Percentiles rank a stretch among this genome's conserved stretches.
phyloP scores from a whole-genome alignment of 495 filamentous ascomycete genomes.

The Lichenothelia convexa region DNA sequence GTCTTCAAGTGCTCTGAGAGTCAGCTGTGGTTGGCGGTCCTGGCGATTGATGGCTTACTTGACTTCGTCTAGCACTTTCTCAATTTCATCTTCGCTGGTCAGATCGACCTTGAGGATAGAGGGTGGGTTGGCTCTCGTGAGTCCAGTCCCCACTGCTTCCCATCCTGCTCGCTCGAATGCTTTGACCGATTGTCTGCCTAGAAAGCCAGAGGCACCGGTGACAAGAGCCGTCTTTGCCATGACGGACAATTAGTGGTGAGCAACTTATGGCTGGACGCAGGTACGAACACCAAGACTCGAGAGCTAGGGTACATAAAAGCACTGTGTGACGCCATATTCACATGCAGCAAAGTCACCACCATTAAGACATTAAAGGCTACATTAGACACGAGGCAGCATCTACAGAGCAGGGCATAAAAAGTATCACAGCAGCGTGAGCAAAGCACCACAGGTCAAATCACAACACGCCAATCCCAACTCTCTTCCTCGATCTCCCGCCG shows the following conservation, averaged over 20 bases:
- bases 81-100: slow-evolving; percentile 39
- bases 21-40: slow-evolving; percentile 1
- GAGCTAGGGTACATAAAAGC: too few species aligned
- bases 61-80: slow-evolving; percentile 38
- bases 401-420: too few species aligned
- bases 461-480: too few species aligned
- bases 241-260: too few species aligned
- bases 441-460: too few species aligned
- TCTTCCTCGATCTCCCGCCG: slow-evolving; percentile 1
- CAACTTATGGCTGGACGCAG: too few species aligned
- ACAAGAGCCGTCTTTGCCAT: slow-evolving; percentile 52
- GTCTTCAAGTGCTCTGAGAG: slow-evolving; percentile 28
- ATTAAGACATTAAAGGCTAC: too few species aligned
- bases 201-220: slow-evolving; percentile 70
- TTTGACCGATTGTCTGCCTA: slow-evolving; percentile 64
- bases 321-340: too few species aligned
- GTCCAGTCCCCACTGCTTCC: slow-evolving; percentile 67
- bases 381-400: too few species aligned
- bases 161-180: slow-evolving; percentile 53
- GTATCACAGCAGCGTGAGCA: too few species aligned
- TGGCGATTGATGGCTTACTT: slow-evolving; percentile 33
- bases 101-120: slow-evolving; percentile 63
- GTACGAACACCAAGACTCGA: too few species aligned
- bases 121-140: slow-evolving; percentile 51
- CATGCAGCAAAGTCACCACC: too few species aligned